These are phyloP conservation scores for Calocybe gangraenosa DNA, from an alignment of 768 basidiomycete genomes.

Conservation along the genomic window DNA sequence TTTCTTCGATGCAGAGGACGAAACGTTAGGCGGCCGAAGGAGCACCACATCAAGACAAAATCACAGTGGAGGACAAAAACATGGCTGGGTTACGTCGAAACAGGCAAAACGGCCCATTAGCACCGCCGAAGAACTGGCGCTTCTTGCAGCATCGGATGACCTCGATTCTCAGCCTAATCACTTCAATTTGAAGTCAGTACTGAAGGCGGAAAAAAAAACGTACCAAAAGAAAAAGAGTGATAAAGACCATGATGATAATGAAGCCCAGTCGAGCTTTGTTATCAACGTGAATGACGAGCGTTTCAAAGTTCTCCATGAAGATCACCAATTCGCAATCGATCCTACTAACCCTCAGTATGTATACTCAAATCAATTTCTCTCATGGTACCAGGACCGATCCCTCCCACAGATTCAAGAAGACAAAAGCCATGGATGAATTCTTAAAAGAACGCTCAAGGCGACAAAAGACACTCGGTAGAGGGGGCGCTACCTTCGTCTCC, in stretches of 20 bases:
- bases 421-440: constrained; percentile 83
- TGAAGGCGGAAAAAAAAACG: constrained; percentile 77
- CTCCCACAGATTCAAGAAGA: constrained; percentile 77
- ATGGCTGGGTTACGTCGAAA: constrained; percentile 12
- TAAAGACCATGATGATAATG: constrained; percentile 44
- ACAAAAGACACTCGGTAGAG: constrained; percentile 33
- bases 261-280: constrained; percentile 75
- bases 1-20: constrained; percentile 67
- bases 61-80: constrained; percentile 16
- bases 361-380: neutral
- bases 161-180: constrained; percentile 59
- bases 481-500: too few species aligned
- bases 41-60: constrained; percentile 4
- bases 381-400: constrained; percentile 7
- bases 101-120: constrained; percentile 31
- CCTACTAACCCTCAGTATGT: constrained; percentile 92
- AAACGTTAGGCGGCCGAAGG: constrained; percentile 26
- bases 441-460: constrained; percentile 79
- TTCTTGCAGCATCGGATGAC: constrained; percentile 56
- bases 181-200: constrained; percentile 86
- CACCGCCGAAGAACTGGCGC: constrained; percentile 61
- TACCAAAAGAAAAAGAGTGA: constrained; percentile 42
- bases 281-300: constrained; percentile 86
- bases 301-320: constrained; percentile 84
- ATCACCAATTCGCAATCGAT: constrained; percentile 92